A percentile compares a stretch with the other conserved stretches of the same genome.
phyloP scores from a whole-genome alignment of 768 basidiomycete species.

The Lentinula detonsa region DNA sequence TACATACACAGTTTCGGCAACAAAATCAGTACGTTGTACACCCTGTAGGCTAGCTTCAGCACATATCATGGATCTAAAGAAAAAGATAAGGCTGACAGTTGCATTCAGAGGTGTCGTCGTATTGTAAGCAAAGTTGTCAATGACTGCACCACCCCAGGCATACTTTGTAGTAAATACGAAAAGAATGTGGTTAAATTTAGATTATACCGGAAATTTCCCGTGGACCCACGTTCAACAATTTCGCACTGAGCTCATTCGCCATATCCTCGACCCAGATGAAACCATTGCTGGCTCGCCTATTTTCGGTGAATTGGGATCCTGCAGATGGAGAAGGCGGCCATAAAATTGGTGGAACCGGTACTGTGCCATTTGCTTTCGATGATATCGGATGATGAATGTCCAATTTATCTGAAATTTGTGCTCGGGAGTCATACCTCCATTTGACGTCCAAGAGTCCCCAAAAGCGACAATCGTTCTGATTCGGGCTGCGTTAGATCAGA shows the following conservation, averaged over 20 bases:
- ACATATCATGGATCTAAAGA: background rate
- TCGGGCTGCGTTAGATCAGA: background rate
- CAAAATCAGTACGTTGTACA: conserved; percentile 21
- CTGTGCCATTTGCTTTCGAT: conserved; percentile 22
- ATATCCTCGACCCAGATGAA: conserved; percentile 26
- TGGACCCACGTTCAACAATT: conserved; percentile 20
- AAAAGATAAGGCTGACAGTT: conserved; percentile 11
- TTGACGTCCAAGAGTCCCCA: conserved; percentile 26
- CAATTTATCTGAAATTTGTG: no score
- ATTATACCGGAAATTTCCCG: background rate
- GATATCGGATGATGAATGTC: background rate
- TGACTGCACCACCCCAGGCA: conserved; percentile 27
- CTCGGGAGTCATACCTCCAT: conserved; percentile 13
- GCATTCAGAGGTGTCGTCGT: conserved; percentile 21
- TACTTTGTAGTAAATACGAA: conserved; percentile 14
- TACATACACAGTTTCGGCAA: conserved; percentile 14
- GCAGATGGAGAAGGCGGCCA: conserved; percentile 26
- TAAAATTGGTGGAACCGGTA: conserved; percentile 24
- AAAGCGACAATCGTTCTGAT: conserved; percentile 22
- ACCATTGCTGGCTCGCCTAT: conserved; percentile 24
- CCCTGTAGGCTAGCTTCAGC: conserved; percentile 7
- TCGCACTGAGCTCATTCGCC: conserved; percentile 21
- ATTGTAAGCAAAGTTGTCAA: conserved; percentile 27
- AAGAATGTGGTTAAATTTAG: background rate
- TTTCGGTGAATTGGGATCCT: conserved; percentile 19